Base-by-base conservation (phyloP, 495 filamentous ascomycete genomes). In the Hypomontagnella monticulosa region DNA sequence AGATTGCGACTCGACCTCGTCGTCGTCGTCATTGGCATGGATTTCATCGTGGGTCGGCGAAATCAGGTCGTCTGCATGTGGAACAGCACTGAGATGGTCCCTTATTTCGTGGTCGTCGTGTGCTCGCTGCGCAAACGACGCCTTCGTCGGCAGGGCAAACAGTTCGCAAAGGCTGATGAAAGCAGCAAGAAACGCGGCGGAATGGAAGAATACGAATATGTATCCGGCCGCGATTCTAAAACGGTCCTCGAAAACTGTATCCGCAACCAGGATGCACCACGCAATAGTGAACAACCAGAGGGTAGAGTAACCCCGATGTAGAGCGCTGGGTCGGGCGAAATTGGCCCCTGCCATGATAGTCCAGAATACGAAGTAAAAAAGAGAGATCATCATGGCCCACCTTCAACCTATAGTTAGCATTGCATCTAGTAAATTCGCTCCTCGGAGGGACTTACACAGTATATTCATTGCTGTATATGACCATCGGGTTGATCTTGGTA, bases 381-480 rank as follows among this genome's bases (percentile, higher is more conserved):
- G 83, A 12, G 89, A 88, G 1, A 97, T 66, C 84, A 92, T 90
- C 89, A 94, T 96, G 56, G 86, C 87, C 88, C 88, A 91, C 0
- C 79, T 82, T n/a, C 10, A 8, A n/a, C 27, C 38, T 6, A 19
- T 34, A 11, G 49, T 79, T 56, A 79, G 73, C 15, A 52, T 14
- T 9, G 12, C 19, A 2, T 5, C 8, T 15, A 20, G 12, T 1
- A 19, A 8, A 3, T 32, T 32, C 58, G 5, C 37, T 57, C 74
- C 30, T 33, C 4, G 9, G 10, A 0, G 9, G 10, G 0, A 75
- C 80, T 71, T 80, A 85, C 75, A 97, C 91, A 1, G 91, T 83
- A 65, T 93, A 97, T 60, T 87, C 83, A 67, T 88, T 93, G 74
- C 92, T 91, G 75, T 97, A 95, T 14, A 94, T 78, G 65, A 98